Base-by-base conservation (phyloP, 1,284 basidiomycete species). In the Rhizoctonia solani region DNA sequence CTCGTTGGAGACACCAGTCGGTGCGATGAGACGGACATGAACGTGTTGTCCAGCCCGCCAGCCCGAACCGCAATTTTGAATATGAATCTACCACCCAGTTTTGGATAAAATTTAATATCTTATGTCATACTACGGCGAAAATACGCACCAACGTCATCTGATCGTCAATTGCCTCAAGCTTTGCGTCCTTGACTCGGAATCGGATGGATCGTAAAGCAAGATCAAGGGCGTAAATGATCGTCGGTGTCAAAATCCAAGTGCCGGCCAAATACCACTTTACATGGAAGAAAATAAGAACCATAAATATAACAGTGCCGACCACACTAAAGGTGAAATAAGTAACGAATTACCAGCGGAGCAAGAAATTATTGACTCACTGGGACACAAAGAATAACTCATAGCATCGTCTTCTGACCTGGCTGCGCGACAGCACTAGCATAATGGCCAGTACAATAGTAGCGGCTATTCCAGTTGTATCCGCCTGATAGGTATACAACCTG, bases 31-130 rank as follows among this genome's bases (percentile, higher is more conserved):
- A 0, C 90, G 86, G 1, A 93, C 76, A 49, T 85, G 85, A 71
- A 93, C 78, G 73, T 93, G 90, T 73, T 93, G 92, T 1, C 90
- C 90, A 0, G 88, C 87, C 1, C 83, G 77, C 89, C 90, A 93
- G 5, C 90, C 90, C 23, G 80, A 79, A 55, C 86, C 81, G 68
- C 83, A 87, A 73, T 89, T 82, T 8, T 88, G 85, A 11, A 93
- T 81, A 69, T 87, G 87, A 61, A 93, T 86, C 90, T 91, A 66
- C 3, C 8, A 13, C 14, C 21, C 19, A 54, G n/a, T 29, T 44
- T 58, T 25, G 14, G 30, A 29, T 21, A 23, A 47, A 30, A 19
- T 37, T 27, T 34, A 59, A 19, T n/a, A 29, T 13, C 11, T 29
- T 14, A 54, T 65, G 55, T 25, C n/a, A n/a, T n/a, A n/a, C n/a